Percentiles rank a stretch among this genome's conserved stretches.
Evolutionary conservation across 345 rosid genomes (phyloP).

Genomic region (Populus euphratica): DNA sequence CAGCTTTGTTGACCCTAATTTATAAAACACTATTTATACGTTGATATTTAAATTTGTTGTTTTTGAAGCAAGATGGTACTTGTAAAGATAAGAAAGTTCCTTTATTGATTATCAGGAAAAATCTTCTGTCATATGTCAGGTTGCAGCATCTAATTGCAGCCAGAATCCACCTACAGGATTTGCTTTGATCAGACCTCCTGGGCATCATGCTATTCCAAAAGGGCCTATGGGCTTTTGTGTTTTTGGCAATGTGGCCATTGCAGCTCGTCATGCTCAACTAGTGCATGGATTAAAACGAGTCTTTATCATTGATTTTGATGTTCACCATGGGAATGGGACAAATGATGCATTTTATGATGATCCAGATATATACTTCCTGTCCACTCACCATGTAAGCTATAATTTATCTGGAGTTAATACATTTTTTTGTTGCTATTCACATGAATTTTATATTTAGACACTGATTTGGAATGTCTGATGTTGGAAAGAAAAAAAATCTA

Average conservation of each 20-base stretch:
- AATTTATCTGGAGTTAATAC: neutral
- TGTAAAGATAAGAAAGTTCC: neutral
- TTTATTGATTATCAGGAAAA: neutral
- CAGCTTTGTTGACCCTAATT: neutral
- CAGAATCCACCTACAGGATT: slow-evolving; percentile 68
- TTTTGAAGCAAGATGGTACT: neutral
- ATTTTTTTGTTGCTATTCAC: neutral
- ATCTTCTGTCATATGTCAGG: slow-evolving; percentile 35
- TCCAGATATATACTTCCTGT: slow-evolving; percentile 85
- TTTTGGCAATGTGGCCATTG: slow-evolving; percentile 85
- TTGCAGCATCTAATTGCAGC: slow-evolving; percentile 56
- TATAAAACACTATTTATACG: neutral
- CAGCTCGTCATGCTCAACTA: slow-evolving; percentile 87
- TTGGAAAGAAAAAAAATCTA: neutral
- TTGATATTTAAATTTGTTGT: neutral
- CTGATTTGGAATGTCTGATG: neutral
- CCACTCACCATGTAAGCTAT: slow-evolving; percentile 78
- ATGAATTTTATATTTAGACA: neutral
- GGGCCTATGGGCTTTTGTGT: slow-evolving; percentile 99
- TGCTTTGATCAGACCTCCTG: slow-evolving; percentile 94
- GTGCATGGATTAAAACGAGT: slow-evolving; percentile 64
- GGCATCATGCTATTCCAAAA: slow-evolving; percentile 88
- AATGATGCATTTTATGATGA: slow-evolving; percentile 82
- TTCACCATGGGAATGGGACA: slow-evolving; percentile 96
- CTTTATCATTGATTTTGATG: slow-evolving; percentile 87